Base-by-base conservation (phyloP, 352 stramenopile genomes). In the Lagenidium giganteum region DNA sequence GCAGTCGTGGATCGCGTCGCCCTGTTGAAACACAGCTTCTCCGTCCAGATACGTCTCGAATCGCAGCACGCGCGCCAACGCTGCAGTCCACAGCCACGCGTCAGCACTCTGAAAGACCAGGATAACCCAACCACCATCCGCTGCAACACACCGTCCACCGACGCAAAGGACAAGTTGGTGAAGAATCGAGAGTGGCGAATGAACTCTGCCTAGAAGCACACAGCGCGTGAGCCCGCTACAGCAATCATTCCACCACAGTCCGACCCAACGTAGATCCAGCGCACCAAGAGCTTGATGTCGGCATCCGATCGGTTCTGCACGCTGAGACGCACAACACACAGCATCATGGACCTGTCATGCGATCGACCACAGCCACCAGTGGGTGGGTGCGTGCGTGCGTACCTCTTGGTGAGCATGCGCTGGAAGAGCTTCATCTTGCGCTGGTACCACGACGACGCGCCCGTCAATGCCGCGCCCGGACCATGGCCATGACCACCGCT, bases 201-300 rank as follows among this genome's bases (percentile, higher is more conserved):
- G 12, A 78, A 67, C 26, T 61, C 60, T 5, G 37, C 60, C 65
- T 77, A 32, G 3, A 14, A 25, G 1, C 13, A 25, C 7, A 45
- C 18, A 21, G 11, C 9, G 20, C 5, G 7, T 22, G 33, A 3
- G 20, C 11, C 11, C 11, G 7, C 6, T 5, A 26, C n/a, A 24
- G 6, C 34, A 34, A 2, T 20, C 6, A 0, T 21, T 25, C 1
- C 12, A 30, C n/a, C n/a, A n/a, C n/a, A n/a, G n/a, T n/a, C n/a
- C n/a, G n/a, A n/a, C n/a, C n/a, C n/a, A n/a, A n/a, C n/a, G n/a
- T n/a, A n/a, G 31, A 2, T 24, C 28, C 20, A 25, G 18, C 45
- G 22, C 42, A 81, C 65, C 43, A 81, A 31, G 7, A 81, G 41
- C 45, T 78, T 81, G 26, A 78, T 42, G 42, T 77, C 68, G 14